phyloP scores from a whole-genome alignment of 805 yeast species.

The Suhomyces sp. region DNA sequence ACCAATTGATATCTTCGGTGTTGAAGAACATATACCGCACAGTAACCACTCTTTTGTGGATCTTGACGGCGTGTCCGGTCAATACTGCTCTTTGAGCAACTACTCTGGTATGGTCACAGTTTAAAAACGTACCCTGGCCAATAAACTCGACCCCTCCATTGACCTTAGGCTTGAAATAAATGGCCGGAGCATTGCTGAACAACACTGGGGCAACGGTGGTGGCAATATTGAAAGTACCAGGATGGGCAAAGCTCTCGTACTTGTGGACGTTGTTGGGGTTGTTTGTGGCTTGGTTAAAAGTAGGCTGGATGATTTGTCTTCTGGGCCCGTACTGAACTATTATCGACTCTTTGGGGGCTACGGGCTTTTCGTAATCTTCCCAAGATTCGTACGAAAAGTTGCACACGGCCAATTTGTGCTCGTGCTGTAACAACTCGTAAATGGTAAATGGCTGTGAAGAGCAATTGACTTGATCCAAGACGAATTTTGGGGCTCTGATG shows the following conservation, averaged over 20 bases:
- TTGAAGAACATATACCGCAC: slow-evolving; percentile 97
- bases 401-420: slow-evolving; percentile 79
- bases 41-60: slow-evolving; percentile 88
- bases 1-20: slow-evolving; percentile 82
- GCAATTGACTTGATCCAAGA: slow-evolving; percentile 45
- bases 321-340: slow-evolving; percentile 93
- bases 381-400: slow-evolving; percentile 81
- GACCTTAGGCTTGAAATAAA: slow-evolving; percentile 65
- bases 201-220: slow-evolving; percentile 85
- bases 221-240: slow-evolving; percentile 67
- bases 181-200: slow-evolving; percentile 80
- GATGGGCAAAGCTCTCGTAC: slow-evolving; percentile 78
- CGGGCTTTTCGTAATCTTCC: slow-evolving; percentile 85
- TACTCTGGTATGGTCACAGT: slow-evolving; percentile 80
- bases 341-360: slow-evolving; percentile 76
- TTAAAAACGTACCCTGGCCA: slow-evolving; percentile 88
- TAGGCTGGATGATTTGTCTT: slow-evolving; percentile 76
- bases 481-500: slow-evolving; percentile 53
- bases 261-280: slow-evolving; percentile 84
- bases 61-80: slow-evolving; percentile 94
- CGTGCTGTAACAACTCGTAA: slow-evolving; percentile 78
- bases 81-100: slow-evolving; percentile 83
- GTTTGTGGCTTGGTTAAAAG: slow-evolving; percentile 75
- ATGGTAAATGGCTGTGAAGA: slow-evolving; percentile 53
- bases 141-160: slow-evolving; percentile 60